These are phyloP conservation scores for Chionographis japonica DNA, from an alignment of 106 monocot species.

Conservation along the genomic window DNA sequence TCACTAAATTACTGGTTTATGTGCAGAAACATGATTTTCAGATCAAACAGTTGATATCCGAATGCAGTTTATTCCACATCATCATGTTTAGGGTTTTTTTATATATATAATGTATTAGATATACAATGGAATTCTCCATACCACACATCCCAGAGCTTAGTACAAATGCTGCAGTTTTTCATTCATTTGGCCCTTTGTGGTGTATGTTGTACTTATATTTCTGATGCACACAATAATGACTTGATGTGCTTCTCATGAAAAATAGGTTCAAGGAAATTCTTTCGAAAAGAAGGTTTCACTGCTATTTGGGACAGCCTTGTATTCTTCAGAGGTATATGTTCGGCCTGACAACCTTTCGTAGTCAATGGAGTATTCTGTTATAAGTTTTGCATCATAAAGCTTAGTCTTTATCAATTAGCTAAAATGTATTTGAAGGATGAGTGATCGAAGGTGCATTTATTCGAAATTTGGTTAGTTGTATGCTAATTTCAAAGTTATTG, in stretches of 20 bases:
- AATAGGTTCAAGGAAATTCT: conserved; percentile 48
- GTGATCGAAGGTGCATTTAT: background rate
- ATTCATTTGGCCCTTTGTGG: background rate
- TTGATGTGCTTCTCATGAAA: conserved; percentile 5
- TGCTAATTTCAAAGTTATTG: too few species aligned
- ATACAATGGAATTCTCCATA: too few species aligned
- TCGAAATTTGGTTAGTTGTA: too few species aligned
- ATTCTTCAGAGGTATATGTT: conserved; percentile 32
- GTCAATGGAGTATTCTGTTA: background rate
- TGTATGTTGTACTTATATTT: background rate
- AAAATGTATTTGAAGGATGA: background rate
- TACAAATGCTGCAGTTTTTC: background rate
- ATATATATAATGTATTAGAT: too few species aligned
- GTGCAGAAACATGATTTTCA: too few species aligned
- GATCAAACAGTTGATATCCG: too few species aligned
- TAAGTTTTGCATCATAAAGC: background rate
- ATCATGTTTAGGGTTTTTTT: too few species aligned
- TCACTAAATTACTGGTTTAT: too few species aligned
- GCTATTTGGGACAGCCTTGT: conserved; percentile 34
- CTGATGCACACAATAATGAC: background rate
- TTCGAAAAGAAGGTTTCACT: conserved; percentile 42
- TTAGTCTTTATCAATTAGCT: background rate
- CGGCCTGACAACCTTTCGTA: background rate
- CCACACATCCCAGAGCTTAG: too few species aligned
- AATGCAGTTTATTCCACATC: too few species aligned